Evolutionary conservation across 768 basidiomycete genomes (phyloP).

Genomic region (Cyclocybe cylindracea): DNA sequence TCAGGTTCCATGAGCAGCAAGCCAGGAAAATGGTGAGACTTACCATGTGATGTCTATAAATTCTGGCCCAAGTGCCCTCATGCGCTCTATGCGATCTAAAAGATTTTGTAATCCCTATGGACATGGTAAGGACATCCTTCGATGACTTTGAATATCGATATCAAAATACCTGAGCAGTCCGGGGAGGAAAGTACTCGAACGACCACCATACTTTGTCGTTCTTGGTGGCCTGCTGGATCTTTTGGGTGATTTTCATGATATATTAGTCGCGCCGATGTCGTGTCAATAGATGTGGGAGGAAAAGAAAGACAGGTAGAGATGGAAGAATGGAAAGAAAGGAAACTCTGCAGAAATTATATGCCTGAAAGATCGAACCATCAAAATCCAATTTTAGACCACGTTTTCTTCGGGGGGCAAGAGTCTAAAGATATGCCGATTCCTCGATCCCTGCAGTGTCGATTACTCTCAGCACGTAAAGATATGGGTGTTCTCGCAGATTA

Average conservation of each 20-base stretch:
- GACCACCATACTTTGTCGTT: constrained; percentile 96
- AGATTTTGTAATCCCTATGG: constrained; percentile 89
- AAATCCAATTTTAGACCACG: constrained; percentile 25
- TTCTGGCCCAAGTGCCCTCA: constrained; percentile 93
- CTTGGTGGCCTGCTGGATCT: constrained; percentile 82
- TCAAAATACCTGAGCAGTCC: constrained; percentile 81
- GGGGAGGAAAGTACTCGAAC: constrained; percentile 97
- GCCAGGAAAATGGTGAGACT: constrained; percentile 13
- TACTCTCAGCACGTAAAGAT: not conserved
- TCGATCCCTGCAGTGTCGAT: not conserved
- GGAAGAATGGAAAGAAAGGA: not conserved
- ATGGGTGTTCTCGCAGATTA: too few species aligned
- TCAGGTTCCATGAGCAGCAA: constrained; percentile 1
- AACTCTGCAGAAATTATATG: constrained; percentile 1
- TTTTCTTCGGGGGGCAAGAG: constrained; percentile 19
- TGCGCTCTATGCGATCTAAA: constrained; percentile 97
- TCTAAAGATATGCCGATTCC: constrained; percentile 6
- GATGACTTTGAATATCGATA: not conserved
- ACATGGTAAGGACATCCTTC: not conserved
- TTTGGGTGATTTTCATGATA: constrained; percentile 92
- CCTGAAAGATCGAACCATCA: constrained; percentile 30
- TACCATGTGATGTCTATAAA: constrained; percentile 98
- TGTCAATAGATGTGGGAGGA: constrained; percentile 13
- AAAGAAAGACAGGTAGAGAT: constrained; percentile 10
- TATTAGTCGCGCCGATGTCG: constrained; percentile 17